Percentiles rank a stretch among this genome's conserved stretches.
Conservation (phyloP, 441 rosid species). For the Gossypium gossypioides region DNA sequence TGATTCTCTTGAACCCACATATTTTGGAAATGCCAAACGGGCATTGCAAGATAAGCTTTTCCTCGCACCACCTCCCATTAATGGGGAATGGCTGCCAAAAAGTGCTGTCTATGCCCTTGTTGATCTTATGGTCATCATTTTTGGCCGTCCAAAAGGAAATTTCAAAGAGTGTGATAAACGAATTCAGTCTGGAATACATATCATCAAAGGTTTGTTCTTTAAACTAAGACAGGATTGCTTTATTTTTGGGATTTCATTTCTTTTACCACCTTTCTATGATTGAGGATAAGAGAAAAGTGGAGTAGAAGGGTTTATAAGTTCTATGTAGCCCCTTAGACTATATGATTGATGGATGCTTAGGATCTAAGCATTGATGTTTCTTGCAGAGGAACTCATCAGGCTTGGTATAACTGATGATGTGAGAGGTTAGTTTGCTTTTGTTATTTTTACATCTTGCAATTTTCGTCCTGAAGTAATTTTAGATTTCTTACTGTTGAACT, state of each 20-base stretch:
- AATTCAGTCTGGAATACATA: constrained; percentile 71
- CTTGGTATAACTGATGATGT: constrained; percentile 73
- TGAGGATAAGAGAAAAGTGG: not conserved
- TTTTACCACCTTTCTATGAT: not conserved
- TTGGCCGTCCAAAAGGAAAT: constrained; percentile 86
- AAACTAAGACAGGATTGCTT: not conserved
- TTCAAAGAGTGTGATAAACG: constrained; percentile 88
- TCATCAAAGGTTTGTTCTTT: constrained; percentile 49
- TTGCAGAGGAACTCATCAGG: constrained; percentile 68
- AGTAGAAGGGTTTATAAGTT: constrained; percentile 2
- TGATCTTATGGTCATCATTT: constrained; percentile 76
- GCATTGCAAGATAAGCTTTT: constrained; percentile 56
- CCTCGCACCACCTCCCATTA: constrained; percentile 74
- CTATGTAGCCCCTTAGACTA: not conserved
- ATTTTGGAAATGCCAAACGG: constrained; percentile 45
- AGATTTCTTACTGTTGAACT: constrained; percentile 9
- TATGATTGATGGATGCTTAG: constrained; percentile 2
- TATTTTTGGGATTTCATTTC: not conserved
- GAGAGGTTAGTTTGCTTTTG: constrained; percentile 44
- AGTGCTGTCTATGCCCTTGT: constrained; percentile 78
- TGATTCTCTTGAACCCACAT: constrained; percentile 48
- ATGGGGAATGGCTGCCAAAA: constrained; percentile 94
- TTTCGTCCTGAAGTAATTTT: constrained; percentile 12
- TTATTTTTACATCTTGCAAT: constrained; percentile 3
- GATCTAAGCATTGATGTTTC: constrained; percentile 21